Evolutionary conservation across 225 moss, liverwort and hornwort species (phyloP), one percentile per base, ranked within the genome.

Genomic region (Polytrichum commune): DNA sequence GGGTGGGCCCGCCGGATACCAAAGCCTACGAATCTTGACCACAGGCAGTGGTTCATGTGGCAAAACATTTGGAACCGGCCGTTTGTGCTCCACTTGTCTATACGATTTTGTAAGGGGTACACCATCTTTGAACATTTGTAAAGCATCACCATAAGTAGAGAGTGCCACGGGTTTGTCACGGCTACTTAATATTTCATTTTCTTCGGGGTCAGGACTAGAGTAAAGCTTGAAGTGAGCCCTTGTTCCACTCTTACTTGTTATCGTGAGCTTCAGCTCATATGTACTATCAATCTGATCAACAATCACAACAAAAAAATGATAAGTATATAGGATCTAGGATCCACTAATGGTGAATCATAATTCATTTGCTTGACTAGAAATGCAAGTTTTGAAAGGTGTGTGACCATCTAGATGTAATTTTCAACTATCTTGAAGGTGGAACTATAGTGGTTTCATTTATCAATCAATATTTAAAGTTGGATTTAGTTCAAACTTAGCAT

Each of bases 241-340:
- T 54, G 82, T 83, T 64, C 73, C 82, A 69, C 91, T 84, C 53
- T 88, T 90, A 74, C 92, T 97, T 62, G 76, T 94, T 58, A 97
- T 75, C 16, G 75, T 54, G 30, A 97, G 80, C 30, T 78, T 82
- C 58, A 77, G 75, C 7, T 84, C 76, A 55, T 88, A 77, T 3
- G 72, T 82, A 62, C 89, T 90, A 73, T 82, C 77, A 68, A 84
- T 72, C 83, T 80, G 54, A 7, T 76, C 26, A 72, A 10, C 46
- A 46, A 46, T 46, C 46, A 0, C 46, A 46, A 13, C 16, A 46
- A 0, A 3, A n/a, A 66, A 0, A 64, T 6, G 0, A 0, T 16
- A 46, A 38, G 38, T 9, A 38, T 2, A 38, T 38, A 38, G 10
- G 9, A 46, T 46, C 46, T 16, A 46, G 16, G 46, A 16, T 46